Evolutionary conservation across 176 grass and related monocot species (phyloP), one percentile per base, ranked within the genome.

Genomic region (Zea luxurians): DNA sequence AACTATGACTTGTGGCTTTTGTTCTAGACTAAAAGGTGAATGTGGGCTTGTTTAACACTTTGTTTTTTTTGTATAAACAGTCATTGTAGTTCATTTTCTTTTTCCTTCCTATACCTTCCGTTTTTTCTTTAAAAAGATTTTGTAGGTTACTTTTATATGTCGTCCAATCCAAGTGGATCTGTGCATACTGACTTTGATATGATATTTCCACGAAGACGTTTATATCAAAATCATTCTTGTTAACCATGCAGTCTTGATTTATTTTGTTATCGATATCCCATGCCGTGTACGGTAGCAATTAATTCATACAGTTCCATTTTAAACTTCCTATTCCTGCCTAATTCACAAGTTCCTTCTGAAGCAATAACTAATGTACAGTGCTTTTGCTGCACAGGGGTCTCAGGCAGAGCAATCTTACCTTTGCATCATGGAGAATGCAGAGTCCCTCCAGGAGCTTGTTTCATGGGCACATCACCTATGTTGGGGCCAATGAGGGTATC

Each of bases 321-420:
- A 71, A 64, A 48, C 38, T 66, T 4, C 59, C 4, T 8, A 3
- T 78, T 52, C 3, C 13, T 18, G 10, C 18, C 40, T 65, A 18
- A 59, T 77, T 44, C 58, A 66, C 71, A 38, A 61, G 15, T 78
- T 67, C 57, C 48, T 66, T 80, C 52, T 63, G 81, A 65, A 74
- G n/a, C 52, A 65, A 53, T 85, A 47, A 82, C 68, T 71, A 75
- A 88, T 71, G 50, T 67, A 73, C 76, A 84, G 77, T 70, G 62
- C 17, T 76, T 74, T 78, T 68, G 40, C 21, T 79, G 45, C 36
- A 52, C 79, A 88, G 85, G 91, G 21, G 13, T 88, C 78, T 85
- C 74, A 64, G 42, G 64, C 59, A 87, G 88, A 78, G 71, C 66
- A 61, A 88, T 50, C 27, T 37, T 82, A 21, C 68, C 72, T 73